phyloP scores from a whole-genome alignment of 768 basidiomycete species.

The Gautieria morchelliformis region DNA sequence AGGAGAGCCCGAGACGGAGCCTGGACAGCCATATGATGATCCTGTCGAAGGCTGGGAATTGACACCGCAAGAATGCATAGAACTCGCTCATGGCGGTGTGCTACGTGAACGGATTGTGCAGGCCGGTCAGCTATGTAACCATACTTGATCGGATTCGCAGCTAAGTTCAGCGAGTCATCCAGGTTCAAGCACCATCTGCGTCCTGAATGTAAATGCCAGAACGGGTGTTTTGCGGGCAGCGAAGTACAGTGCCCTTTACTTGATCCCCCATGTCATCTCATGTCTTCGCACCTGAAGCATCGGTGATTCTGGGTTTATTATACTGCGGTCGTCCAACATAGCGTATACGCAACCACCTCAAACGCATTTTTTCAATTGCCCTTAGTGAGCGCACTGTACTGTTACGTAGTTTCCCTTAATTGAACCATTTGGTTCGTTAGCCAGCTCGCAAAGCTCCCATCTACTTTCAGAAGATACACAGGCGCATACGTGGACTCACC shows the following conservation, averaged over 20 bases:
- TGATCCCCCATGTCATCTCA: too few relatives aligned
- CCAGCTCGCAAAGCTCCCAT: constrained; percentile 28
- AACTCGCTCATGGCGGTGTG: constrained; percentile 63
- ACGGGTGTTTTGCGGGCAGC: constrained; percentile 68
- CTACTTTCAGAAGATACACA: constrained; percentile 12
- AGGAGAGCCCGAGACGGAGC: constrained; percentile 76
- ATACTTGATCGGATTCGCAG: neutral
- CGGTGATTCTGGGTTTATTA: constrained; percentile 18
- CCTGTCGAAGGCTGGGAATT: constrained; percentile 58
- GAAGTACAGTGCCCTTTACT: constrained; percentile 40
- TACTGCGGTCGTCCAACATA: constrained; percentile 13
- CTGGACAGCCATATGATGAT: constrained; percentile 62
- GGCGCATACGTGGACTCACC: constrained; percentile 28
- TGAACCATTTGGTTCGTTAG: constrained; percentile 12
- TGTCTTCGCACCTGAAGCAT: constrained; percentile 6
- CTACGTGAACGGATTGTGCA: constrained; percentile 48
- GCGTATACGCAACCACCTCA: constrained; percentile 24
- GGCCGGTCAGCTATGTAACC: constrained; percentile 16
- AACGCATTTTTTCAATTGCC: constrained; percentile 38
- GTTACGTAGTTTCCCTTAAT: constrained; percentile 20
- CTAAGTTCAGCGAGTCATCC: constrained; percentile 17
- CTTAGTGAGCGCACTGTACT: constrained; percentile 32
- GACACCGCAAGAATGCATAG: constrained; percentile 60
- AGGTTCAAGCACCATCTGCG: constrained; percentile 83
- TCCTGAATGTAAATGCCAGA: constrained; percentile 61